Conservation (phyloP, 108 stramenopile species). For the Cyclostephanos tholiformis region DNA sequence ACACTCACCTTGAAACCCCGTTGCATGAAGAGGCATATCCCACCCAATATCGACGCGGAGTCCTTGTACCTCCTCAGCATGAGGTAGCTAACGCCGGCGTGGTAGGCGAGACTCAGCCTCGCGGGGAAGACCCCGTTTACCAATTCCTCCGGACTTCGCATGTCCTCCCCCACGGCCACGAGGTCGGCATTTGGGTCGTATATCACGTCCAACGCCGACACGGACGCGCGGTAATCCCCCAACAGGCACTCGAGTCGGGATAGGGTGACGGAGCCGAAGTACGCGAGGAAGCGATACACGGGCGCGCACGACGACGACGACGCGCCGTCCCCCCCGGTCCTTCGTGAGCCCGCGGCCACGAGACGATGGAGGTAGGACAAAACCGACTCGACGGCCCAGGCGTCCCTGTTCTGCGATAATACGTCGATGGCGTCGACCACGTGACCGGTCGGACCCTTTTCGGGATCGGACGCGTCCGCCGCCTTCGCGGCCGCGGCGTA, state of each 20-base stretch:
- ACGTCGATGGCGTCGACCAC: conserved; percentile 70
- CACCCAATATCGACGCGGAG: conserved; percentile 72
- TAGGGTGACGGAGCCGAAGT: conserved; percentile 92
- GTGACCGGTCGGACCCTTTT: conserved; percentile 57
- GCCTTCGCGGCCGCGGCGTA: conserved; percentile 66
- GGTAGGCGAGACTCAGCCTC: conserved; percentile 89
- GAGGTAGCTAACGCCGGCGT: conserved; percentile 91
- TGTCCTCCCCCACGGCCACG: conserved; percentile 47
- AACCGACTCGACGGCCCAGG: conserved; percentile 95
- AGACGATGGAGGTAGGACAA: conserved; percentile 90
- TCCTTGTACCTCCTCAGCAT: conserved; percentile 96
- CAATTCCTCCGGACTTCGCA: conserved; percentile 64
- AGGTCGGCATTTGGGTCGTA: conserved; percentile 38
- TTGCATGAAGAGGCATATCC: conserved; percentile 79
- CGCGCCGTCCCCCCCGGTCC: conserved; percentile 32
- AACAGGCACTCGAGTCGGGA: conserved; percentile 95
- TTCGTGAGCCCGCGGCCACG: conserved; percentile 63
- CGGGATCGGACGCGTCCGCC: conserved; percentile 55
- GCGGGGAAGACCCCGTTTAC: conserved; percentile 83
- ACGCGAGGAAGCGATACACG: conserved; percentile 85
- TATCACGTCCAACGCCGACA: conserved; percentile 72
- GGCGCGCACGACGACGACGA: conserved; percentile 13
- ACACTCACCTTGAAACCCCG: conserved; percentile 74
- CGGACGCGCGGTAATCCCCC: conserved; percentile 89
- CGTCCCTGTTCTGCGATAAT: conserved; percentile 70